phyloP scores from a whole-genome alignment of 176 grass and related monocot genomes.

The Oryza australiensis region DNA sequence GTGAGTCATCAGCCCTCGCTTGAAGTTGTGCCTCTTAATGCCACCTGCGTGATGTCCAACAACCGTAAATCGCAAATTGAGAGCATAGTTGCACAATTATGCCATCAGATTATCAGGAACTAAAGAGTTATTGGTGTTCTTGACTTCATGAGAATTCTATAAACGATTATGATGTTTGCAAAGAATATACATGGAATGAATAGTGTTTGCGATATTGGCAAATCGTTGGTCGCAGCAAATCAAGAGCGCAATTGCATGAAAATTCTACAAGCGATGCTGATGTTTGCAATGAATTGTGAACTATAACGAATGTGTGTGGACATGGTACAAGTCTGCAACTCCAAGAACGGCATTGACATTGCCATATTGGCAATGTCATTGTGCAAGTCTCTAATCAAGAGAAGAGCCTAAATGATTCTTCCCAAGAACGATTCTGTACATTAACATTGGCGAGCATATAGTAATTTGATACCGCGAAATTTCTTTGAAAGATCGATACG shows the following conservation, averaged over 20 bases:
- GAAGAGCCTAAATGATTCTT: neutral
- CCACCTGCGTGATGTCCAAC: constrained; percentile 59
- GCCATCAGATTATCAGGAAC: too few species aligned
- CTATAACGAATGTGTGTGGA: neutral
- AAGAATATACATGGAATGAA: too few species aligned
- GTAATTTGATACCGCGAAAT: too few species aligned
- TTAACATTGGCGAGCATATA: neutral
- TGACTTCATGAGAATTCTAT: too few species aligned
- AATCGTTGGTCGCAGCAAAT: too few species aligned
- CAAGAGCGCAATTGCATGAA: too few species aligned
- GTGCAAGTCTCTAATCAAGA: neutral
- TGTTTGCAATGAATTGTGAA: neutral
- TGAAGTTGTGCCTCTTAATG: constrained; percentile 96
- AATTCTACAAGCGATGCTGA: neutral
- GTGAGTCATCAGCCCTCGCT: constrained; percentile 83
- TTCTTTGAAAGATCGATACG: too few species aligned
- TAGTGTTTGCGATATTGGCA: too few species aligned
- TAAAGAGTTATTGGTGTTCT: too few species aligned
- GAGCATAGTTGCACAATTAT: neutral
- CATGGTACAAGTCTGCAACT: neutral
- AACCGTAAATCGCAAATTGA: neutral
- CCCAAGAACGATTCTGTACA: neutral
- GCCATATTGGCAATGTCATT: neutral
- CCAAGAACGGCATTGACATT: neutral
- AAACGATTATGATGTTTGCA: too few species aligned